Evolutionary conservation across 805 yeast genomes (phyloP).

Genomic region (Lachancea sp.): DNA sequence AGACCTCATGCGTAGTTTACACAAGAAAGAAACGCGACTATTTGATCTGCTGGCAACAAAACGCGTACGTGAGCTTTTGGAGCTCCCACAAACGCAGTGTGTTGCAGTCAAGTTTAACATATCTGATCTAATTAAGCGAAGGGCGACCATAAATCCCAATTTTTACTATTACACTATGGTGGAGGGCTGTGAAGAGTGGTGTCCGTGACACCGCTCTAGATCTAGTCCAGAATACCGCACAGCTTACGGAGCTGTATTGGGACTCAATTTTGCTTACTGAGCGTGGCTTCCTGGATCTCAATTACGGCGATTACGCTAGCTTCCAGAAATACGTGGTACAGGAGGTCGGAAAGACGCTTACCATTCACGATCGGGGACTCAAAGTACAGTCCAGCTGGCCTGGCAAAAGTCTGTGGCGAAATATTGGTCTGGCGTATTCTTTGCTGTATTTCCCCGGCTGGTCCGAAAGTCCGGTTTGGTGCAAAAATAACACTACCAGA

Average conservation of each 20-base stretch:
- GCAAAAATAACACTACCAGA: slow-evolving; percentile 16
- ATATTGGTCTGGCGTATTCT: slow-evolving; percentile 20
- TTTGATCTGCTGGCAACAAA: slow-evolving; percentile 13
- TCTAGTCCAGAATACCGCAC: neutral
- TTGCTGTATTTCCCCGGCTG: slow-evolving; percentile 22
- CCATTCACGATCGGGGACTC: slow-evolving; percentile 2
- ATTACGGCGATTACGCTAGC: slow-evolving; percentile 1
- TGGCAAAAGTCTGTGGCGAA: slow-evolving; percentile 17
- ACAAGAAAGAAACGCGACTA: slow-evolving; percentile 16
- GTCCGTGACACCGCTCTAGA: slow-evolving; percentile 28
- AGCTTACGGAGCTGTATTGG: slow-evolving; percentile 28
- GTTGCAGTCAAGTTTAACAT: slow-evolving; percentile 23
- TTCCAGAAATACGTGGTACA: slow-evolving; percentile 8
- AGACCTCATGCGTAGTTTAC: slow-evolving; percentile 7
- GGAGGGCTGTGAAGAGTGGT: slow-evolving; percentile 27
- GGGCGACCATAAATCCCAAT: slow-evolving; percentile 5
- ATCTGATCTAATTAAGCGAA: slow-evolving; percentile 17
- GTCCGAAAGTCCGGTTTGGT: slow-evolving; percentile 22
- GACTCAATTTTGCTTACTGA: slow-evolving; percentile 27
- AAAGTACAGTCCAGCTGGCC: neutral
- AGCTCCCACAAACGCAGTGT: slow-evolving; percentile 13
- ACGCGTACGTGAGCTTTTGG: slow-evolving; percentile 13
- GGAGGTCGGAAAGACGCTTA: slow-evolving; percentile 5
- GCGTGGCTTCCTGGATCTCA: slow-evolving; percentile 19
- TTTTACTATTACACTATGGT: slow-evolving; percentile 16